Evolutionary conservation across 257 asterid species (phyloP), one percentile per base, ranked within the genome.

Genomic region (Solanum medicagineum): DNA sequence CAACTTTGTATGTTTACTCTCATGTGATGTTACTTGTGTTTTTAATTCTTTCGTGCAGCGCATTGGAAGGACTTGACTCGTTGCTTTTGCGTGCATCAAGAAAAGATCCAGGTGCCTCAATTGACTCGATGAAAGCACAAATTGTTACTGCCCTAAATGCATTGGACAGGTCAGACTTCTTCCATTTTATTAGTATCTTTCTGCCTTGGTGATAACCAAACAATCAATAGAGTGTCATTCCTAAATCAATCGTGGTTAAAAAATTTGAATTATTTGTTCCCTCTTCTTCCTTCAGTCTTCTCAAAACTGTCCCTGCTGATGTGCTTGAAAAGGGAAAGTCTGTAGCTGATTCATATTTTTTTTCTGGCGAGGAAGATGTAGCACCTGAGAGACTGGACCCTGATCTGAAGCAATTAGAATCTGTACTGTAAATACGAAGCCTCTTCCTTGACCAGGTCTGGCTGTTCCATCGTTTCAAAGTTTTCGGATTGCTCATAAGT

Each of bases 31-130:
- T 53, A 77, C 8, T 77, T 15, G 59, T 51, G 4, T 16, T 53
- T 70, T 44, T 44, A 71, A 22, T 69, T 57, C n/a, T 53, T 70
- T 42, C 2, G n/a, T 60, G 86, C 66, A 96, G 99, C 71, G 95
- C 99, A 19, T 87, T 96, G 94, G 98, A 96, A 92, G 98, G 94
- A 84, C 99, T 96, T 8, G 98, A 96, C 87, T 96, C 98, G 36
- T 90, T 95, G 86, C 97, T 96, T 60, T 86, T 94, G 85, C 95
- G 89, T 54, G 99, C 98, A 59, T 94, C 98, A 22, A 89, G 99
- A 89, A 94, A 93, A 68, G 92, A 91, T 16, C 87, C 93, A n/a
- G 86, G 80, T 68, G 86, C 93, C 82, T 87, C 97, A 8, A 60
- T 94, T 84, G 90, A 90, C 87, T 84, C 97, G 1, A 95, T 95